Conservation (phyloP, 148 eudicot species). For the Vaccinium macrocarpon region DNA sequence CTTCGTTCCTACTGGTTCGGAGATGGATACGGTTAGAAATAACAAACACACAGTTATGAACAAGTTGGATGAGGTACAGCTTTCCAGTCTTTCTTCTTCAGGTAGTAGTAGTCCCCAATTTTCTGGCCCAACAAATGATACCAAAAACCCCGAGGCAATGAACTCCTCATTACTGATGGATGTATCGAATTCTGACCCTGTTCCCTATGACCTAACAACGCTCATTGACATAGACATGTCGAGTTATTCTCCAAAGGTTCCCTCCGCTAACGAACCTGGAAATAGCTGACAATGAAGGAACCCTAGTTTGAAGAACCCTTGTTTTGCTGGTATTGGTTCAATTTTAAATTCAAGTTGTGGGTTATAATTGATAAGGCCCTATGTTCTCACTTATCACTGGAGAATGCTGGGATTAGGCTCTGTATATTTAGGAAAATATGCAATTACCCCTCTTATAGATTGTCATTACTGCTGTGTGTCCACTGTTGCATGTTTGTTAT, state of each 20-base stretch:
- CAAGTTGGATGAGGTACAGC: slow-evolving; percentile 64
- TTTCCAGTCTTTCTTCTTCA: slow-evolving; percentile 63
- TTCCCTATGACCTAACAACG: slow-evolving; percentile 65
- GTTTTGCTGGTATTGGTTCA: not conserved
- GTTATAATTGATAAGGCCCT: not conserved
- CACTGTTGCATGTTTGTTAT: not conserved
- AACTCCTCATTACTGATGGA: slow-evolving; percentile 66
- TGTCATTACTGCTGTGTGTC: not conserved
- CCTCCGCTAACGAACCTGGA: slow-evolving; percentile 47
- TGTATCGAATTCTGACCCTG: slow-evolving; percentile 45
- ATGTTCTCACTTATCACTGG: not conserved
- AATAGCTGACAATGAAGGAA: slow-evolving; percentile 42
- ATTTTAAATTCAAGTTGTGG: not conserved
- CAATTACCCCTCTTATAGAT: not conserved
- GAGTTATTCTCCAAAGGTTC: slow-evolving; percentile 49
- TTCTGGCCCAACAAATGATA: slow-evolving; percentile 18
- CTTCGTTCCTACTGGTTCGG: slow-evolving; percentile 92
- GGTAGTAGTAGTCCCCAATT: slow-evolving; percentile 42
- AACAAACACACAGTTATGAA: slow-evolving; percentile 51
- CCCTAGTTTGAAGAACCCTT: not conserved
- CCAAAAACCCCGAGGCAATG: slow-evolving; percentile 41
- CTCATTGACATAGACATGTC: slow-evolving; percentile 80
- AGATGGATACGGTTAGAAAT: slow-evolving; percentile 85
- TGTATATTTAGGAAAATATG: slow-evolving; percentile 19
- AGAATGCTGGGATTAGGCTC: slow-evolving; percentile 14